Evolutionary conservation across 345 rosid genomes (phyloP).

Genomic region (Hirschfeldia incana): DNA sequence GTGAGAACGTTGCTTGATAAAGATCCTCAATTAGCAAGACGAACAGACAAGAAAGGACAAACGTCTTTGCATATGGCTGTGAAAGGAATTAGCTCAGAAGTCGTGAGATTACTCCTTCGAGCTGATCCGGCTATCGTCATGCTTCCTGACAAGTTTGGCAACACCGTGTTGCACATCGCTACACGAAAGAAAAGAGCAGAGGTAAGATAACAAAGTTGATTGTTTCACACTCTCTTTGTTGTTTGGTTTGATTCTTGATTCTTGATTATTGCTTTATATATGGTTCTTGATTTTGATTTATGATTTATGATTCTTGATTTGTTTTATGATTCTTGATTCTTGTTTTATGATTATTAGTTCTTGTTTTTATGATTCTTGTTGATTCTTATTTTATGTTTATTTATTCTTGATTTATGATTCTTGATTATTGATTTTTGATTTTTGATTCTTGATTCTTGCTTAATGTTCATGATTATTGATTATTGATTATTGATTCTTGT

Average conservation of each 20-base stretch:
- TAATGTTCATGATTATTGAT: neutral
- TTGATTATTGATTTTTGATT: no score
- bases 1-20: constrained; percentile 63
- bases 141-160: constrained; percentile 87
- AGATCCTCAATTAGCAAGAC: constrained; percentile 75
- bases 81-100: constrained; percentile 73
- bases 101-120: constrained; percentile 69
- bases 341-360: neutral
- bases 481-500: neutral
- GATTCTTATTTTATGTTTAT: neutral
- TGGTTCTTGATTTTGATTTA: neutral
- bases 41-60: constrained; percentile 92
- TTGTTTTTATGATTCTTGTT: neutral
- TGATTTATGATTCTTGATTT: neutral
- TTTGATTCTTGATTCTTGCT: neutral
- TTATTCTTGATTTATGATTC: neutral
- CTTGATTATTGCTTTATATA: neutral
- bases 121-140: constrained; percentile 74
- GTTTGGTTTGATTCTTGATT: neutral
- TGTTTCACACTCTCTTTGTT: neutral
- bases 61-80: constrained; percentile 96
- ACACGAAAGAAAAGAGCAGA: constrained; percentile 81
- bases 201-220: constrained; percentile 44
- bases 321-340: neutral
- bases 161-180: constrained; percentile 80